Evolutionary conservation across 1,284 basidiomycete genomes (phyloP), one percentile per base, ranked within the genome.

Genomic region (Cerioporus squamosus): DNA sequence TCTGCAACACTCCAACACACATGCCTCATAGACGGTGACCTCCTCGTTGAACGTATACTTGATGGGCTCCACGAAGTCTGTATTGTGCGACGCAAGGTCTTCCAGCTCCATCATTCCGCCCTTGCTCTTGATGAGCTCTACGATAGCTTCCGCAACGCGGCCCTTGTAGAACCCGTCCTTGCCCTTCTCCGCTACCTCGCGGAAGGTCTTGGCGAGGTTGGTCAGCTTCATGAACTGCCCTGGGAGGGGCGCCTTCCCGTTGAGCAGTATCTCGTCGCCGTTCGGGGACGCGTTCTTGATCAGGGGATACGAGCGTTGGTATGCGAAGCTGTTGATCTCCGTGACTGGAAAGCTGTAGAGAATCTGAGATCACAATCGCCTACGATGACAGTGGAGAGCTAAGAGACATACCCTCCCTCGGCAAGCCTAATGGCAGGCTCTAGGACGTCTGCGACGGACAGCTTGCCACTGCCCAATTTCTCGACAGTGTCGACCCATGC

Each of bases 91-190:
- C 14, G 89, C 90, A 24, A 98, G 83, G 73, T 98, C 96, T 20
- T 90, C 87, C 12, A 97, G 81, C 53, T 91, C 89, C 91, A 98
- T 94, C 5, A 95, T 83, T 17, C 96, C 96, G 20, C 95, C 96
- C 66, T 90, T 83, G 69, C 85, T 87, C 72, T 91, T 80, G 60
- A 94, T 83, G 23, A 94, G 77, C 45, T 96, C 89, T 15, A 98
- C 94, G 57, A 98, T 95, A 0, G 91, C 92, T 71, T 96, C 79
- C 0, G 96, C 96, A 22, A 98, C 77, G 6, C 91, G 79, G 1
- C 96, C 97, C 68, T 88, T 92, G 78, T 98, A 98, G 74, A 95
- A 98, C 0, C 95, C 97, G 53, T 91, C 86, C 66, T 91, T 94
- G 5, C 96, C 96, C 36, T 93, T 77, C 57, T 85, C 83, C 0